phyloP scores from a whole-genome alignment of 306 rosid species.

The Prunus salicina region DNA sequence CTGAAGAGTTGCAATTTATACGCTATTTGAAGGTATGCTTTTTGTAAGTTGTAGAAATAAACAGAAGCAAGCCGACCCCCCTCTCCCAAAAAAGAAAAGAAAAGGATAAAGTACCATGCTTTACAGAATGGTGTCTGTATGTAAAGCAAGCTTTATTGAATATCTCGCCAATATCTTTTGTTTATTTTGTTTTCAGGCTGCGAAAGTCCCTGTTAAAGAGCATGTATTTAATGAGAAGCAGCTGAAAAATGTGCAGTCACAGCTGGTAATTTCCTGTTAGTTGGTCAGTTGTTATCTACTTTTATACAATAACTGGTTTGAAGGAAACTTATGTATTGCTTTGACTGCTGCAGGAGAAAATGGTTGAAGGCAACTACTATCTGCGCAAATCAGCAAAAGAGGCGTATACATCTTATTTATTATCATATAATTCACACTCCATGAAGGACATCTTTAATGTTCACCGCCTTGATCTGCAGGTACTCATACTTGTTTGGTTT shows the following conservation, averaged over 20 bases:
- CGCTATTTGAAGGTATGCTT: constrained; percentile 68
- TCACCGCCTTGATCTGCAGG: constrained; percentile 88
- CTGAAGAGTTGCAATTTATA: constrained; percentile 79
- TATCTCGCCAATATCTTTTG: not conserved
- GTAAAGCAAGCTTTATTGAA: not conserved
- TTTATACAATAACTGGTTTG: not conserved
- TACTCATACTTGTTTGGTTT: constrained; percentile 11
- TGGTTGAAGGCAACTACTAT: constrained; percentile 69
- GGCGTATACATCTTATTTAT: constrained; percentile 78
- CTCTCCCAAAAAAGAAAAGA: not conserved
- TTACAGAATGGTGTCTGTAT: not conserved
- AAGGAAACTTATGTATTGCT: not conserved
- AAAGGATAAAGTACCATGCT: not conserved
- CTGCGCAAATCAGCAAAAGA: constrained; percentile 76
- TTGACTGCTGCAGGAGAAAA: constrained; percentile 66
- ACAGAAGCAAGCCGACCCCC: not conserved
- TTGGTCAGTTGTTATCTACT: constrained; percentile 5
- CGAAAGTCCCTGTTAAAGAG: constrained; percentile 87
- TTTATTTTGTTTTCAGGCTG: constrained; percentile 46
- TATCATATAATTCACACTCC: constrained; percentile 86
- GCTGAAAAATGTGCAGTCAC: constrained; percentile 78
- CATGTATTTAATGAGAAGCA: constrained; percentile 61
- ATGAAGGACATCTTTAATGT: constrained; percentile 93
- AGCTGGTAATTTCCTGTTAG: constrained; percentile 55
- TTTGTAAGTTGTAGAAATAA: not conserved